Conservation (phyloP, 164 flowering plant genomes). For the Tinospora cordifolia region DNA sequence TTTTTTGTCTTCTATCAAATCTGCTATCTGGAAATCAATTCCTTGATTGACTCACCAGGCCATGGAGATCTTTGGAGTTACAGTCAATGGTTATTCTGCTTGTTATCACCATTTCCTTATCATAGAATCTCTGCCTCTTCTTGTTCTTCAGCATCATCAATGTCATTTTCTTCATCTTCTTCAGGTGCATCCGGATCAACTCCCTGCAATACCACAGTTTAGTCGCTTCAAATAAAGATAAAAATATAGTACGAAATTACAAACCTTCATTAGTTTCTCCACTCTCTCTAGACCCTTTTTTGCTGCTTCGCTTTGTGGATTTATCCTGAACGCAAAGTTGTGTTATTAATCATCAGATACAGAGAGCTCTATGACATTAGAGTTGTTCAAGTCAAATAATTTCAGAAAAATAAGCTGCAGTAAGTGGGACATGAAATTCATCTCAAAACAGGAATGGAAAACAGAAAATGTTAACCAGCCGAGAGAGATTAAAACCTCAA, state of each 20-base stretch:
- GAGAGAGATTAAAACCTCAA: slow-evolving; percentile 46
- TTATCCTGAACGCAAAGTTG: slow-evolving; percentile 46
- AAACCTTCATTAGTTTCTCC: slow-evolving; percentile 97
- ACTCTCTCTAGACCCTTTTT: slow-evolving; percentile 81
- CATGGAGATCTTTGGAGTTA: background rate
- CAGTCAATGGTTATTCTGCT: background rate
- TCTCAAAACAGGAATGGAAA: background rate
- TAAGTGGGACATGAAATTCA: background rate
- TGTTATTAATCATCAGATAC: background rate
- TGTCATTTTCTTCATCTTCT: slow-evolving; percentile 94
- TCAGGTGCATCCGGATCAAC: slow-evolving; percentile 99
- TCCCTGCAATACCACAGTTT: slow-evolving; percentile 45
- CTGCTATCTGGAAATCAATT: background rate
- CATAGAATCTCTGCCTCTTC: slow-evolving; percentile 72
- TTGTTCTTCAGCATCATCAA: slow-evolving; percentile 77
- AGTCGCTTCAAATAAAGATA: background rate
- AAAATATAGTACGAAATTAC: slow-evolving; percentile 9
- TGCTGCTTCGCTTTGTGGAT: slow-evolving; percentile 80
- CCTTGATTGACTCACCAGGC: background rate
- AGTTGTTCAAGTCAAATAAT: background rate
- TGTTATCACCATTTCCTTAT: slow-evolving; percentile 6
- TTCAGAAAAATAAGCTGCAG: background rate
- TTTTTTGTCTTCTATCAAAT: background rate
- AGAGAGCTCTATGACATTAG: background rate
- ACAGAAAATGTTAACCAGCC: background rate